Percentiles rank a stretch among this genome's conserved stretches.
Conservation (phyloP, 441 rosid species). For the Pelargonium fulgidum region DNA sequence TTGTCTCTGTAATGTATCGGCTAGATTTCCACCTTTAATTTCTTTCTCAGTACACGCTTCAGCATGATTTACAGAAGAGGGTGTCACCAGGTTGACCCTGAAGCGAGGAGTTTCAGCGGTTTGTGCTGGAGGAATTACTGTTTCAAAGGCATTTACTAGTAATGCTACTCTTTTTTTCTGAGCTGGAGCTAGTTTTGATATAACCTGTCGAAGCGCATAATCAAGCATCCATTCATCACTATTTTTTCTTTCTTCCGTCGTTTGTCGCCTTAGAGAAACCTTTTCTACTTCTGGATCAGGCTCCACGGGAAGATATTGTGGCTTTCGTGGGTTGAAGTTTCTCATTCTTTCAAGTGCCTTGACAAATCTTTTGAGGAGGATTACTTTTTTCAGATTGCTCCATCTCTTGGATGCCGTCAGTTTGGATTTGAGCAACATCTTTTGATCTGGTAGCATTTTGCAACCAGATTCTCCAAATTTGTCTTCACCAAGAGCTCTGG, state of each 20-base stretch:
- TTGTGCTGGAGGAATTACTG: constrained; percentile 39
- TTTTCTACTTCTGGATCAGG: constrained; percentile 43
- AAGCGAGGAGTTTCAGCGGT: constrained; percentile 7
- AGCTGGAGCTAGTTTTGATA: constrained; percentile 63
- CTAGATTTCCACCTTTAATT: constrained; percentile 10
- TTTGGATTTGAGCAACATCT: constrained; percentile 18
- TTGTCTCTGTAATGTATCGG: constrained; percentile 17
- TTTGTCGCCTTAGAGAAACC: constrained; percentile 45
- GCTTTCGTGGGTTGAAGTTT: constrained; percentile 43
- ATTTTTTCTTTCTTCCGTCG: constrained; percentile 48
- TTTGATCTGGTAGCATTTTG: constrained; percentile 5
- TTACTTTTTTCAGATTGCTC: constrained; percentile 69
- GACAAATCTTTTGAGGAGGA: constrained; percentile 68
- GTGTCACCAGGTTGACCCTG: constrained; percentile 19
- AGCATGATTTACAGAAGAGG: constrained; percentile 27
- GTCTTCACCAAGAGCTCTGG: constrained; percentile 20
- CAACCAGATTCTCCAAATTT: too few species aligned
- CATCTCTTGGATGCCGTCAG: constrained; percentile 48
- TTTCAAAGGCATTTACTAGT: constrained; percentile 86
- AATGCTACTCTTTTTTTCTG: constrained; percentile 77
- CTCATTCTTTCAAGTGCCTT: constrained; percentile 65
- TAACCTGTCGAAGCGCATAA: constrained; percentile 78
- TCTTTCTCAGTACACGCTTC: constrained; percentile 13
- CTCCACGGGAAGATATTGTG: constrained; percentile 23
- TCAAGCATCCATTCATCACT: constrained; percentile 96